Conservation (phyloP, 192 early-diverging fungal species). For the Cladochytrium replicatum region DNA sequence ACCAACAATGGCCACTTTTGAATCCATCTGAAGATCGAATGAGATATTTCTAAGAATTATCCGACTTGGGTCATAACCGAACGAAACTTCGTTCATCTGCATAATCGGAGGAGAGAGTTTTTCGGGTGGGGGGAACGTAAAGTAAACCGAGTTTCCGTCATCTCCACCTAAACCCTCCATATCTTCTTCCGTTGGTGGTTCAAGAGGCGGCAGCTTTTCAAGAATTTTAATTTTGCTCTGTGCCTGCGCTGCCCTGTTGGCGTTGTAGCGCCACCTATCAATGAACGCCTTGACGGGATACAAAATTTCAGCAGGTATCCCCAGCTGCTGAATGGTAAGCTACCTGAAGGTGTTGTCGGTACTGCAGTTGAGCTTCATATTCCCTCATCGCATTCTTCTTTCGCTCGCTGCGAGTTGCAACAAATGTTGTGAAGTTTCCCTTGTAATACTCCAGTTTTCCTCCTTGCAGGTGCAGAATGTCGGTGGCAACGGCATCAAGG, state of each 20-base stretch:
- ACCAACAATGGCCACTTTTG: conserved; percentile 93
- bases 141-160: conserved; percentile 61
- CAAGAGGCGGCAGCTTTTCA: conserved; percentile 89
- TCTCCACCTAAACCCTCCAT: conserved; percentile 52
- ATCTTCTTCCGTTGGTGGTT: conserved; percentile 62
- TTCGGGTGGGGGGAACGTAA: conserved; percentile 93
- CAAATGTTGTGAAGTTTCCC: conserved; percentile 89
- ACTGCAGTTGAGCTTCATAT: conserved; percentile 91
- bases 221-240: conserved; percentile 97
- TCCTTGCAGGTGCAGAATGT: conserved; percentile 92
- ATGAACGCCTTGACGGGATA: conserved; percentile 66
- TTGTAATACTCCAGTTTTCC: conserved; percentile 87
- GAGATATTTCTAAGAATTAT: conserved; percentile 78
- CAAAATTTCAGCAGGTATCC: neutral
- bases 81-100: conserved; percentile 85
- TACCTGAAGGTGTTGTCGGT: conserved; percentile 89
- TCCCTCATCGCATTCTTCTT: conserved; percentile 83
- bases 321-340: neutral
- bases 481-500: conserved; percentile 92
- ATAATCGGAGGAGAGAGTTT: conserved; percentile 92
- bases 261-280: conserved; percentile 98
- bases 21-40: conserved; percentile 93
- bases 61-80: conserved; percentile 70
- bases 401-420: conserved; percentile 81
- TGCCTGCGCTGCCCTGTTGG: conserved; percentile 92